Evolutionary conservation across 75 land plant genomes (phyloP).

Genomic region (Ceratopteris richardii): DNA sequence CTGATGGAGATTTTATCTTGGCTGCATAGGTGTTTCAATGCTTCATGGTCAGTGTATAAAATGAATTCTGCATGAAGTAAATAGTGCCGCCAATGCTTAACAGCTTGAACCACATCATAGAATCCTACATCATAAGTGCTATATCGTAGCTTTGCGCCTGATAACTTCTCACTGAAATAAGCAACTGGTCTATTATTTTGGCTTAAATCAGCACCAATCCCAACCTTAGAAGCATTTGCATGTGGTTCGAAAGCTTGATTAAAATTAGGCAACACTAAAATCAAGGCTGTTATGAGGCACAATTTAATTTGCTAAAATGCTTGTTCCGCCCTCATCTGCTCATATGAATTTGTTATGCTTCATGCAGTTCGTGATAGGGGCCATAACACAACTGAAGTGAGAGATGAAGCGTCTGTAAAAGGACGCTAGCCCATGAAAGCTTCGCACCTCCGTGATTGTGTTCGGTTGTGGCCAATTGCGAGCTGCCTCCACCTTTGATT

Average conservation of each 20-base stretch:
- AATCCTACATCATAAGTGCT: constrained; percentile 17
- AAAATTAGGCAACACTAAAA: constrained; percentile 13
- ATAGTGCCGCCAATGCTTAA: constrained; percentile 11
- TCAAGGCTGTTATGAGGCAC: neutral
- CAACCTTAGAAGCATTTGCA: constrained; percentile 11
- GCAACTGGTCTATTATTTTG: constrained; percentile 8
- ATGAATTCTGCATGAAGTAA: constrained; percentile 10
- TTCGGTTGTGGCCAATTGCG: constrained; percentile 23
- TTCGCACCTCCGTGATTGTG: constrained; percentile 2
- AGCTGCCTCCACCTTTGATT: constrained; percentile 13
- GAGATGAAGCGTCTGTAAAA: constrained; percentile 7
- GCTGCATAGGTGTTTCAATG: neutral
- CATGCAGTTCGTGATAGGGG: constrained; percentile 18
- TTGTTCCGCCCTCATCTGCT: neutral
- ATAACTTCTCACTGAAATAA: constrained; percentile 17
- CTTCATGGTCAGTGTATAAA: constrained; percentile 19
- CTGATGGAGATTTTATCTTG: constrained; percentile 4
- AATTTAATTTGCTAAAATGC: constrained; percentile 8
- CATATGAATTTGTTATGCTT: constrained; percentile 4
- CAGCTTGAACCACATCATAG: constrained; percentile 10
- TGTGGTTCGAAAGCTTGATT: constrained; percentile 7
- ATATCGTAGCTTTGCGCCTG: neutral
- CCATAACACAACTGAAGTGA: constrained; percentile 12
- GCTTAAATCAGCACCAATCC: constrained; percentile 19
- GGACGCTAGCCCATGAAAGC: constrained; percentile 23